Evolutionary conservation across 805 yeast species (phyloP).

Genomic region (Starmerella vaccinii): DNA sequence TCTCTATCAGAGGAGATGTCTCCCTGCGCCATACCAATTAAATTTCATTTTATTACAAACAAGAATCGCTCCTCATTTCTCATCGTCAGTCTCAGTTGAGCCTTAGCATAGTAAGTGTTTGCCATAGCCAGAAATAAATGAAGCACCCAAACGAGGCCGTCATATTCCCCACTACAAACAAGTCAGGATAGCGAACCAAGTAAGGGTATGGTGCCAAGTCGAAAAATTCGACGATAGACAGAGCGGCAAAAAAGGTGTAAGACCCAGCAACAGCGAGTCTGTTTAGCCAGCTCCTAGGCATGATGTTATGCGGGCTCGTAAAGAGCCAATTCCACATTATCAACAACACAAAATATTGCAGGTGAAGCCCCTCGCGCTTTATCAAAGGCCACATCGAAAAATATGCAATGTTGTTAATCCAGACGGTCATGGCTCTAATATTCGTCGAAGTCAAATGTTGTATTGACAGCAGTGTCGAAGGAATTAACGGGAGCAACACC

Average conservation of each 20-base stretch:
- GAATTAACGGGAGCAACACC: constrained; percentile 76
- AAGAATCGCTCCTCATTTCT: neutral
- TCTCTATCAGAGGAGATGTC: too few species aligned
- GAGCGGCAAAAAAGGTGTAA: constrained; percentile 40
- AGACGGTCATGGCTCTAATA: constrained; percentile 62
- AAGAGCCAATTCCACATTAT: constrained; percentile 64
- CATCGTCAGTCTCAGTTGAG: neutral
- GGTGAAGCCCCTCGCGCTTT: constrained; percentile 56
- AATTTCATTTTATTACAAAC: too few species aligned
- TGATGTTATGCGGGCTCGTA: constrained; percentile 13
- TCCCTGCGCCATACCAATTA: too few species aligned
- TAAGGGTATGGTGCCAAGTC: constrained; percentile 40
- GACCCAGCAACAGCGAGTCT: constrained; percentile 42
- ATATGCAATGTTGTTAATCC: constrained; percentile 77
- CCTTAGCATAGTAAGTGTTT: constrained; percentile 23
- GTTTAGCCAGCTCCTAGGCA: constrained; percentile 47
- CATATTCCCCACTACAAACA: constrained; percentile 74
- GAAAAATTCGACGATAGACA: constrained; percentile 47
- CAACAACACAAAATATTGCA: constrained; percentile 60
- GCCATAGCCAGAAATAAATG: constrained; percentile 72
- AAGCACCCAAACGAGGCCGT: constrained; percentile 68
- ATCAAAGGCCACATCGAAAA: constrained; percentile 85
- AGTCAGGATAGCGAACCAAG: constrained; percentile 52
- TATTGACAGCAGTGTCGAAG: constrained; percentile 51
- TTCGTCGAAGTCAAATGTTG: constrained; percentile 43